These are phyloP conservation scores for Paracorniculantispora psalliotae DNA, from an alignment of 2,329 filamentous ascomycete species.

Conservation along the genomic window DNA sequence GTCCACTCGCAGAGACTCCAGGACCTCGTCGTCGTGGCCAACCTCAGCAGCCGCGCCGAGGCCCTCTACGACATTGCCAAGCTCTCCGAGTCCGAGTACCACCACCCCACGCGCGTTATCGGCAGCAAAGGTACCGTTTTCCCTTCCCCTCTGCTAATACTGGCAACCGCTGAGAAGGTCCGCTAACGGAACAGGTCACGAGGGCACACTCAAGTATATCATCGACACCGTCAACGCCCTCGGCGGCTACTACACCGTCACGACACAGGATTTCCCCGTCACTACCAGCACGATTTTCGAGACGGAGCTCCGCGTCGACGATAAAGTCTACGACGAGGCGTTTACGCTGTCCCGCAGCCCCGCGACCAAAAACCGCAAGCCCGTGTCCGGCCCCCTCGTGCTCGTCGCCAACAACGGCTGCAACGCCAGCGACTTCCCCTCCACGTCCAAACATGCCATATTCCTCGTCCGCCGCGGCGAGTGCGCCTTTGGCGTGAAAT, in stretches of 20 bases:
- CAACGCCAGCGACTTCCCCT: slow-evolving; percentile 56
- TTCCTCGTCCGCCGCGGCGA: slow-evolving; percentile 65
- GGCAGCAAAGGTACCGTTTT: slow-evolving; percentile 52
- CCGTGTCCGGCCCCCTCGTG: slow-evolving; percentile 55
- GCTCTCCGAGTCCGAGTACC: slow-evolving; percentile 53
- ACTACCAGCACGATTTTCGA: slow-evolving; percentile 56
- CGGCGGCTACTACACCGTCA: slow-evolving; percentile 56
- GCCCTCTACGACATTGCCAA: slow-evolving; percentile 59
- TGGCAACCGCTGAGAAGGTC: too few relatives aligned
- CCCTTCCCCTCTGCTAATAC: too few relatives aligned
- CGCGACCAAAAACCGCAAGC: slow-evolving; percentile 54
- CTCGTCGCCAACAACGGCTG: slow-evolving; percentile 61
- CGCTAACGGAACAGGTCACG: slow-evolving; percentile 45
- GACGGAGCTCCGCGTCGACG: slow-evolving; percentile 52
- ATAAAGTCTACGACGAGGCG: slow-evolving; percentile 45
- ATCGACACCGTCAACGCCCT: slow-evolving; percentile 48
- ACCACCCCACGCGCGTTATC: slow-evolving; percentile 66
- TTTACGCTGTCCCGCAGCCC: slow-evolving; percentile 62
- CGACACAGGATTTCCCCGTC: slow-evolving; percentile 60
- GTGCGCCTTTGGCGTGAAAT: slow-evolving; percentile 70
- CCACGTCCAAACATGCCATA: slow-evolving; percentile 55
- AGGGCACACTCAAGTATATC: slow-evolving; percentile 61
- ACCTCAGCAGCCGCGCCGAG: slow-evolving; percentile 55
- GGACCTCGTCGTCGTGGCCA: slow-evolving; percentile 48
- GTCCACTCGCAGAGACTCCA: slow-evolving; percentile 54